Evolutionary conservation across 2,329 filamentous ascomycete genomes (phyloP), one percentile per base, ranked within the genome.

Genomic region (Exophiala viscosa): DNA sequence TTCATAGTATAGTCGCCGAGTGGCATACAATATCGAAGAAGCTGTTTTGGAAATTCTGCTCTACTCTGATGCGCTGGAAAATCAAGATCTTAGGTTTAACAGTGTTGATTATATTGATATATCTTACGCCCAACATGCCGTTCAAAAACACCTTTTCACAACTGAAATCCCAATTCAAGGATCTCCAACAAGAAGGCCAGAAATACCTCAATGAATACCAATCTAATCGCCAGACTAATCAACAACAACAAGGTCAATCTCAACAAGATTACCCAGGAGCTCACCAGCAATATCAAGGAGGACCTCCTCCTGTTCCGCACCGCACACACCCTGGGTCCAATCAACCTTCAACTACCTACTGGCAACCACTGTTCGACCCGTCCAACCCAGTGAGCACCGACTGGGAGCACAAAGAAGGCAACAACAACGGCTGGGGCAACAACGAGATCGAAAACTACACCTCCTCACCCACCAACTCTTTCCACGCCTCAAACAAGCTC

Each of bases 361-460:
- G 60, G 60, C 46, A 56, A 33, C 49, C 60, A 9, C 45, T 35
- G 0, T 58, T 63, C 48, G 58, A 63, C 18, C 53, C 59, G 5
- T 48, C 35, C 9, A 40, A 32, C 5, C 53, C 57, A 1, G 44
- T 63, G 7, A 52, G 47, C 38, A 41, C 48, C 13, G 55, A 60
- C 28, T 63, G 55, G 55, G 60, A 63, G 34, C 54, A 58, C 17
- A 63, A 63, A 43, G 38, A 54, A 44, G 60, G 60, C 33, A 60
- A 61, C 40, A 60, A 59, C 41, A 57, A 61, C 36, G 60, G 60
- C 40, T 63, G 60, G 60, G 60, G 60, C 8, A 63, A 63, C 45
- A 60, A 60, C 40, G 60, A 63, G 43, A 54, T 60, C 10, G 52
- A 63, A 41, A 41, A 59, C 23, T 63, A 63, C 42, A 63, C 60